phyloP scores from a whole-genome alignment of 2,329 filamentous ascomycete species.

The Sporothrix variecibatus region DNA sequence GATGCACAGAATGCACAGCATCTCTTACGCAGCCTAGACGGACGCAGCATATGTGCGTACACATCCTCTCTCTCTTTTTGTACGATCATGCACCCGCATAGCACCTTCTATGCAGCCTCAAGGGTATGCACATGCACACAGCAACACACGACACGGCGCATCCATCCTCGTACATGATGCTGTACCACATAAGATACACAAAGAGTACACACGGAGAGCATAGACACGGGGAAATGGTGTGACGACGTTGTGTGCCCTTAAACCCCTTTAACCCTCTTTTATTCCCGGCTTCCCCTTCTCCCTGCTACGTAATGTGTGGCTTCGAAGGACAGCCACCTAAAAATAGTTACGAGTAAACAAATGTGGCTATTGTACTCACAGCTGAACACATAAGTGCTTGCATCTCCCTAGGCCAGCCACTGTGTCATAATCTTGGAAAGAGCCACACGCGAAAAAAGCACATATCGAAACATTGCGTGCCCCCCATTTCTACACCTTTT shows the following conservation, averaged over 20 bases:
- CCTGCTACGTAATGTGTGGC: background rate
- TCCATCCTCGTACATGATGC: slow-evolving; percentile 1
- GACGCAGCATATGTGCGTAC: slow-evolving; percentile 1
- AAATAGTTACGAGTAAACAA: background rate
- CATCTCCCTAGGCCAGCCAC: background rate
- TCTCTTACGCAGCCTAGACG: background rate
- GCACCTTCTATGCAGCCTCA: background rate
- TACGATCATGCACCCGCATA: slow-evolving; percentile 8
- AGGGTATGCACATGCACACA: background rate
- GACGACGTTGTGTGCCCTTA: background rate
- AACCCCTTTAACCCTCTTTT: background rate
- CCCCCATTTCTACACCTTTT: background rate
- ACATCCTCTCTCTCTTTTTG: background rate
- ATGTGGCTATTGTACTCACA: background rate
- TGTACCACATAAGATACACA: background rate
- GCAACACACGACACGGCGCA: background rate
- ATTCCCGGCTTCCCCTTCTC: background rate
- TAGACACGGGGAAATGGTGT: background rate
- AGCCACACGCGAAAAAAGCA: background rate
- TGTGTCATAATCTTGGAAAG: background rate
- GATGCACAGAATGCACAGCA: background rate
- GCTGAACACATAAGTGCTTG: background rate
- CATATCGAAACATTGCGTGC: background rate
- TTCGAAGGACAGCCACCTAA: background rate
- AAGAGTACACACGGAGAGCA: background rate